Base-by-base conservation (phyloP, 225 moss, liverwort and hornwort species). In the Climacium dendroides region DNA sequence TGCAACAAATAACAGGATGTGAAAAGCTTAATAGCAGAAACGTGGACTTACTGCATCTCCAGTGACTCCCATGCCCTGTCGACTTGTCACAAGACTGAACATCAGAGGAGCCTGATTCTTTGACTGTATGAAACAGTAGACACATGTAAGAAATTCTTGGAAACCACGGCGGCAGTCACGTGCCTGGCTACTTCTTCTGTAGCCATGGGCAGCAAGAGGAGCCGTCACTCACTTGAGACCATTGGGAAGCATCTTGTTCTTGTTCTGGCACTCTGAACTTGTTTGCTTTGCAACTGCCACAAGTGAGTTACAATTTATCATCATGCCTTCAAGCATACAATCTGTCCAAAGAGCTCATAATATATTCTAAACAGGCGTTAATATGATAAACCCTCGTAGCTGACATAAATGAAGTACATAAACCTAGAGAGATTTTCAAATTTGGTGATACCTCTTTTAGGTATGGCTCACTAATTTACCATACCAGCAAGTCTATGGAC, bases 11-110 rank as follows among this genome's bases (percentile, higher is more conserved):
- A 90, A 73, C 57, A 83, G 78, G 66, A 73, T 47, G 25, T 83
- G 60, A 76, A 52, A 81, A 78, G 65, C 63, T 34, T 50, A 57
- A 62, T 30, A 26, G 61, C 23, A 83, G 70, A 47, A 61, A 84
- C 26, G 85, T 72, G 70, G 54, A 92, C 97, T 94, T 93, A 97
- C 98, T 81, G 94, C 87, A 88, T 94, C 95, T 86, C 94, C 95
- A 60, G 96, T 92, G 75, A 96, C 95, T 83, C 96, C 97, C 95
- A 95, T 90, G 85, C 96, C 95, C 90, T 95, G 94, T 85, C 94
- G 92, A 91, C 93, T 98, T 88, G 94, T 90, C 89, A 90, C 82
- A 83, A 83, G 70, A 84, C 78, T 83, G 59, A 81, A 73, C 75
- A 81, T 82, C 55, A 88, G 65, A 86, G 43, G 78, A 85, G 82